Evolutionary conservation across 2,329 filamentous ascomycete species (phyloP).

Genomic region (Alternaria gaisen): DNA sequence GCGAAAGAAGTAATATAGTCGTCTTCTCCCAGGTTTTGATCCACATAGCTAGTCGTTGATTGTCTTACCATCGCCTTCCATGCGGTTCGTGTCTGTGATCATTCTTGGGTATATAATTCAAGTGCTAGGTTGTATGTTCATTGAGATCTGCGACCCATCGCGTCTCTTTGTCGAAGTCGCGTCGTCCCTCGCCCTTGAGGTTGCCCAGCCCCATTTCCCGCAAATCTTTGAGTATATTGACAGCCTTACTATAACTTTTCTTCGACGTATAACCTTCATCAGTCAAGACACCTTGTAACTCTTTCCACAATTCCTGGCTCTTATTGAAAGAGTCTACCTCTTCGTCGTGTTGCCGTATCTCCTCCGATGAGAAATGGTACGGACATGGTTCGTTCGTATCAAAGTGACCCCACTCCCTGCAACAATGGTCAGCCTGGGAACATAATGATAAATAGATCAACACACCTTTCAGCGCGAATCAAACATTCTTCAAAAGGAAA

Average conservation of each 20-base stretch:
- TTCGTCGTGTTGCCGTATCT: conserved; percentile 33
- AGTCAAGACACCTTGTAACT: conserved; percentile 29
- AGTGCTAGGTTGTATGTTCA: not conserved
- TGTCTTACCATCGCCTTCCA: too few relatives aligned
- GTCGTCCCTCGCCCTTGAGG: conserved; percentile 21
- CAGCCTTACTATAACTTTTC: conserved; percentile 28
- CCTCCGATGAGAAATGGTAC: conserved; percentile 36
- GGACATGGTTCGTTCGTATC: conserved; percentile 32
- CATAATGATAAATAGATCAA: conserved; percentile 12
- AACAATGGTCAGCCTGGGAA: conserved; percentile 18
- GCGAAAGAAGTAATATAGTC: too few relatives aligned
- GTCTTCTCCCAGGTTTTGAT: too few relatives aligned
- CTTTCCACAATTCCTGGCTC: conserved; percentile 36
- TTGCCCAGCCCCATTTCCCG: conserved; percentile 20
- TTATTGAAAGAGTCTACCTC: conserved; percentile 34
- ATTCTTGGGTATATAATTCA: conserved; percentile 18
- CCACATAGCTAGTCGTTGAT: too few relatives aligned
- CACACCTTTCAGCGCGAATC: conserved; percentile 33
- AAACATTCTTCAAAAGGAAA: conserved; percentile 35
- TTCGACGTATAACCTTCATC: conserved; percentile 37
- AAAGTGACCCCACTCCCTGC: conserved; percentile 36
- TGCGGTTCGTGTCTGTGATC: too few relatives aligned
- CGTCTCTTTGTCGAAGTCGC: conserved; percentile 26
- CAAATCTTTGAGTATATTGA: conserved; percentile 27
- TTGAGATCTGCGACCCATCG: conserved; percentile 22